These are phyloP conservation scores for Phytophthora brassicae DNA, from an alignment of 352 stramenopile genomes.

Conservation along the genomic window DNA sequence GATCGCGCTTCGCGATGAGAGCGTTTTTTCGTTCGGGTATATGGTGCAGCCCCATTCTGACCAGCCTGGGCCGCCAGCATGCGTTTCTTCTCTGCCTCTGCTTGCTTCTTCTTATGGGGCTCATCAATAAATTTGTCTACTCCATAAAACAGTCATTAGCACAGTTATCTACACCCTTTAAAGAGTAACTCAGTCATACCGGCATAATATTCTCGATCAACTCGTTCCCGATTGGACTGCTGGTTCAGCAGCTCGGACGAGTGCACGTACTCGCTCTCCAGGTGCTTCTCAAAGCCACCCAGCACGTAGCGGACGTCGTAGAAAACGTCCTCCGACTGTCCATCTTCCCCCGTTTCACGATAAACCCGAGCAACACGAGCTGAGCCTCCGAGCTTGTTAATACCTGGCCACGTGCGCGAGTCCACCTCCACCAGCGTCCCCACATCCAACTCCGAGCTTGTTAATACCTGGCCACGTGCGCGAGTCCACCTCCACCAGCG, in stretches of 20 bases:
- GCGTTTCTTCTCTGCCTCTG: conserved; percentile 13
- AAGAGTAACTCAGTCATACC: conserved; percentile 29
- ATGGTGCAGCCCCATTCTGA: neutral
- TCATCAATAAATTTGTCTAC: conserved; percentile 65
- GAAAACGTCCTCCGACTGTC: conserved; percentile 36
- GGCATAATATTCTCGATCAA: conserved; percentile 66
- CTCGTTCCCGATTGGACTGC: conserved; percentile 38
- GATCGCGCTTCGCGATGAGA: neutral
- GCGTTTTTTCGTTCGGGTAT: conserved; percentile 22
- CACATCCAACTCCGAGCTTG: conserved; percentile 53
- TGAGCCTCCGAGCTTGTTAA: conserved; percentile 83
- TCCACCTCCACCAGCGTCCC: conserved; percentile 63
- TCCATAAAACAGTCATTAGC: conserved; percentile 1
- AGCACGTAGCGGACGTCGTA: conserved; percentile 86
- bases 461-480: conserved; percentile 89
- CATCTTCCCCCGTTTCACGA: conserved; percentile 25
- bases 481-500: conserved; percentile 60
- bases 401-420: conserved; percentile 81
- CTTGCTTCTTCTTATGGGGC: conserved; percentile 31
- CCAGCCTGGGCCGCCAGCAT: conserved; percentile 3
- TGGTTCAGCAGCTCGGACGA: conserved; percentile 47
- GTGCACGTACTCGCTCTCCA: conserved; percentile 70
- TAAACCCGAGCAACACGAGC: conserved; percentile 58
- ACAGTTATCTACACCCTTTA: too few relatives aligned
- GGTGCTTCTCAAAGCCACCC: conserved; percentile 72